Conservation (phyloP, 2,329 filamentous ascomycete genomes). For the Aspergillus calidoustus region DNA sequence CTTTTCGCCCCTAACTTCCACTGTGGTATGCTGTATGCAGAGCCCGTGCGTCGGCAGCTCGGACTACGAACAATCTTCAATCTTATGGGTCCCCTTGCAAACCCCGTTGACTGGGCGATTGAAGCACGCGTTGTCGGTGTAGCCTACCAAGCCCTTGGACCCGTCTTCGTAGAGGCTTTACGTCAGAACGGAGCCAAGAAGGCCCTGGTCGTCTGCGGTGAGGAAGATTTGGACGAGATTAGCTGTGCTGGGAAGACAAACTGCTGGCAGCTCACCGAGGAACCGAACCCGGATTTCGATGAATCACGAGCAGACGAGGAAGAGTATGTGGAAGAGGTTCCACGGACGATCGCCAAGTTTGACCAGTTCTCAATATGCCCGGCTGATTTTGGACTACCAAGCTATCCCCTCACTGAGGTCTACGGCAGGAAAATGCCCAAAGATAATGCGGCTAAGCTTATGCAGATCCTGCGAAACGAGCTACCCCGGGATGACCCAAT, state of each 20-base stretch:
- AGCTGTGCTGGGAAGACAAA: conserved; percentile 86
- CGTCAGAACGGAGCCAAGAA: conserved; percentile 76
- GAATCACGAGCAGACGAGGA: conserved; percentile 49
- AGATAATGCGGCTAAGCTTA: conserved; percentile 85
- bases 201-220: conserved; percentile 88
- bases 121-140: conserved; percentile 95
- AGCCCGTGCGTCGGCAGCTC: conserved; percentile 81
- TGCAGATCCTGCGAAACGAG: conserved; percentile 74
- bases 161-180: conserved; percentile 85
- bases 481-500: conserved; percentile 79
- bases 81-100: conserved; percentile 87
- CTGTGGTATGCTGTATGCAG: conserved; percentile 88
- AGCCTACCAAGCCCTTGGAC: conserved; percentile 82
- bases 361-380: conserved; percentile 80
- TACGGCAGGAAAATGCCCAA: conserved; percentile 82
- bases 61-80: conserved; percentile 98
- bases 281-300: conserved; percentile 51
- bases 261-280: conserved; percentile 78
- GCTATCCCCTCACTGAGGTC: conserved; percentile 76
- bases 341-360: conserved; percentile 58
- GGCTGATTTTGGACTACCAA: conserved; percentile 80
- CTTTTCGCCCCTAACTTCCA: conserved; percentile 96
- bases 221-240: conserved; percentile 93
- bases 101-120: conserved; percentile 81
- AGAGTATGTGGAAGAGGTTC: conserved; percentile 45